Evolutionary conservation across 305 asterid species (phyloP).

Genomic region (Petunia hybrid): DNA sequence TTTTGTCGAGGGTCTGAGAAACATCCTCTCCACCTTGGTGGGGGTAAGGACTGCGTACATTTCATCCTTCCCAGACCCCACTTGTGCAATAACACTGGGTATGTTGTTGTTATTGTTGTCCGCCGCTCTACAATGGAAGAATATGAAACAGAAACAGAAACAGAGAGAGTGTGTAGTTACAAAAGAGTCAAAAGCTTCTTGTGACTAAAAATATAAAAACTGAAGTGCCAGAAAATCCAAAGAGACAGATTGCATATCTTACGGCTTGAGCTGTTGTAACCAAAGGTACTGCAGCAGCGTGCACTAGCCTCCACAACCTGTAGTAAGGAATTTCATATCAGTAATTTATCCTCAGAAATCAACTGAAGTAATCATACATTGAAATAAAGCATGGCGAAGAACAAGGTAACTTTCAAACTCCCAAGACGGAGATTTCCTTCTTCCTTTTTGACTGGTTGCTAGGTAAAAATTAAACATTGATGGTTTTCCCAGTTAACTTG

Average conservation of each 20-base stretch:
- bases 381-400: neutral
- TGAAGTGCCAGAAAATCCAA: conserved; percentile 7
- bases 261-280: conserved; percentile 60
- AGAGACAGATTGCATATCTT: conserved; percentile 35
- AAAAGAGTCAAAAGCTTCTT: neutral
- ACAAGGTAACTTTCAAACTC: neutral
- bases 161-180: neutral
- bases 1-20: no score
- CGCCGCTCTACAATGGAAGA: neutral
- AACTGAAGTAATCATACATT: neutral
- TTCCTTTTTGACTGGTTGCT: neutral
- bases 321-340: conserved; percentile 32
- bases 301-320: conserved; percentile 85
- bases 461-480: neutral
- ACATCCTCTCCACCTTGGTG: no score
- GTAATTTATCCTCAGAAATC: neutral
- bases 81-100: no score
- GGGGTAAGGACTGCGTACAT: no score
- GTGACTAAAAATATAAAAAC: neutral
- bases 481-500: neutral
- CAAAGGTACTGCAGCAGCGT: conserved; percentile 70
- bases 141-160: neutral
- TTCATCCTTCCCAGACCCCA: no score
- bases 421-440: neutral
- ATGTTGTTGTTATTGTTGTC: no score